A percentile compares a stretch with the other conserved stretches of the same genome.
These are phyloP conservation scores for Stipa capillata DNA, from an alignment of 176 grass and related monocot genomes.

Conservation along the genomic window DNA sequence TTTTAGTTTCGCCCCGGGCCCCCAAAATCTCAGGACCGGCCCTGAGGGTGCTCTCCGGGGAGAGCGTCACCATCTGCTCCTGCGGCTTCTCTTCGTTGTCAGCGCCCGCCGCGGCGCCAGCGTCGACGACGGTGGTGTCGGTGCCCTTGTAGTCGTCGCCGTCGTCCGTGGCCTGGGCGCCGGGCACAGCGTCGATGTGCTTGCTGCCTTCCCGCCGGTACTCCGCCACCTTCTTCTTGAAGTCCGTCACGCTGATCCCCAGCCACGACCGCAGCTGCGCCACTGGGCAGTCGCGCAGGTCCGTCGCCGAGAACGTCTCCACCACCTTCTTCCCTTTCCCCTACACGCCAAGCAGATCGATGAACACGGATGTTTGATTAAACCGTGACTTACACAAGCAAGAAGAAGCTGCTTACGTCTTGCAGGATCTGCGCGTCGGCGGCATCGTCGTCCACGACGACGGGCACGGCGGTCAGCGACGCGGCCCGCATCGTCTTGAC, in stretches of 20 bases:
- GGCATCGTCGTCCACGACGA: slow-evolving; percentile 45
- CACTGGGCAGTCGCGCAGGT: slow-evolving; percentile 56
- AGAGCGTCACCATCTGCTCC: too few relatives aligned
- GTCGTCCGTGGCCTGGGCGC: neutral
- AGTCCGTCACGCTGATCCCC: slow-evolving; percentile 41
- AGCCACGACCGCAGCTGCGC: slow-evolving; percentile 48
- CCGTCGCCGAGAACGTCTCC: slow-evolving; percentile 76
- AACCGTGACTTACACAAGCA: too few relatives aligned
- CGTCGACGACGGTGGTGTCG: neutral
- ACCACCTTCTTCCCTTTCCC: slow-evolving; percentile 56
- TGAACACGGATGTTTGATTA: too few relatives aligned
- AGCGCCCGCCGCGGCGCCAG: neutral
- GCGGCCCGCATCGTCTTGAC: slow-evolving; percentile 60
- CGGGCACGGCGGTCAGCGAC: slow-evolving; percentile 68
- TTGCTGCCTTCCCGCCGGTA: slow-evolving; percentile 6
- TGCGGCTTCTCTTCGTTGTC: neutral
- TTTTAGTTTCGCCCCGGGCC: too few relatives aligned
- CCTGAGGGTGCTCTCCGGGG: too few relatives aligned
- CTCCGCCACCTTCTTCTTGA: slow-evolving; percentile 49
- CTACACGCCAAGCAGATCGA: slow-evolving; percentile 3
- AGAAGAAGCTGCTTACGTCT: slow-evolving; percentile 11
- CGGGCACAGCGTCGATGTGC: neutral
- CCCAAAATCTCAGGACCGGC: too few relatives aligned
- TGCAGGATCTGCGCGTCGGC: slow-evolving; percentile 9
- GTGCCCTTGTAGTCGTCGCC: neutral